These are phyloP conservation scores for Vigna radiata DNA, from an alignment of 306 rosid species.

Conservation along the genomic window DNA sequence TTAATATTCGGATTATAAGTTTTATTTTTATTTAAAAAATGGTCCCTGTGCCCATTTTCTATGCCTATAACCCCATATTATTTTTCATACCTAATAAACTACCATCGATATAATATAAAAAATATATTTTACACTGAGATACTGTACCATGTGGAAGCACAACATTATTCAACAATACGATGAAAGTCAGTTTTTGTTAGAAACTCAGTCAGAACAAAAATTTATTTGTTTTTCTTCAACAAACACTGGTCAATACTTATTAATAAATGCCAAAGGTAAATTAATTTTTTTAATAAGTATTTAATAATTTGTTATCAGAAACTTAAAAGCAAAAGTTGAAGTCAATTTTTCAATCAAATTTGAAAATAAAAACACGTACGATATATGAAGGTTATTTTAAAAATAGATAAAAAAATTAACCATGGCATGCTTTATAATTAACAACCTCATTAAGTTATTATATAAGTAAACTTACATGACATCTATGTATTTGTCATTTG, in stretches of 20 bases:
- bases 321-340: neutral
- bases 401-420: neutral
- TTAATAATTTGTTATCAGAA: neutral
- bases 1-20: too few species aligned
- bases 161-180: neutral
- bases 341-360: neutral
- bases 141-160: neutral
- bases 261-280: neutral
- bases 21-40: too few species aligned
- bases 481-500: neutral
- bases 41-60: too few species aligned
- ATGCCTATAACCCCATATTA: too few species aligned
- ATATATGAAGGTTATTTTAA: neutral
- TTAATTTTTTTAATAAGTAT: too few species aligned
- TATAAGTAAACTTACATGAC: neutral
- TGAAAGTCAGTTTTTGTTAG: constrained; percentile 2
- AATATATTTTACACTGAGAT: too few species aligned
- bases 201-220: neutral
- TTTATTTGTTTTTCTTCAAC: neutral
- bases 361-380: neutral
- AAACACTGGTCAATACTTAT: neutral
- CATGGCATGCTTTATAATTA: neutral
- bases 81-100: too few species aligned
- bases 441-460: neutral
- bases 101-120: too few species aligned